A percentile compares a stretch with the other conserved stretches of the same genome.
Conservation (phyloP, 805 yeast species). For the Candida xiaguanensis region DNA sequence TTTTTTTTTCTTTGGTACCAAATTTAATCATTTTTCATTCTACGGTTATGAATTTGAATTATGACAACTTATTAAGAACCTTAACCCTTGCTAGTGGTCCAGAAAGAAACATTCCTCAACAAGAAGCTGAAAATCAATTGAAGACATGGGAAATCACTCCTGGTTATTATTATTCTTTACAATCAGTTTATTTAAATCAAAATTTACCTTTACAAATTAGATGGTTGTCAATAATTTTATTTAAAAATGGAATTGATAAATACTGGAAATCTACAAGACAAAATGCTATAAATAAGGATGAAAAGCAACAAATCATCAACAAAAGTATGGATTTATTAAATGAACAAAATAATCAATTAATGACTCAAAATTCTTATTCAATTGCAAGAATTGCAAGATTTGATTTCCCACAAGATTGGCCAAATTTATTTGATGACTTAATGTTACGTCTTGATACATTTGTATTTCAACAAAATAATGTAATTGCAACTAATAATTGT, state of each 20-base stretch:
- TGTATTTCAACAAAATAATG: slow-evolving; percentile 37
- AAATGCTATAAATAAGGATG: slow-evolving; percentile 54
- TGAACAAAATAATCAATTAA: slow-evolving; percentile 70
- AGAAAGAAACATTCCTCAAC: slow-evolving; percentile 50
- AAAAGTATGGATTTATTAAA: slow-evolving; percentile 56
- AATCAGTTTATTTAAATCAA: slow-evolving; percentile 55
- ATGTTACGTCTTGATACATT: slow-evolving; percentile 43
- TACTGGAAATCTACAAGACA: slow-evolving; percentile 75
- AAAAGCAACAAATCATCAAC: slow-evolving; percentile 59
- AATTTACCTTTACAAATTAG: slow-evolving; percentile 62
- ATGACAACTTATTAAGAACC: slow-evolving; percentile 24
- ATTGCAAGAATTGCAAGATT: slow-evolving; percentile 71
- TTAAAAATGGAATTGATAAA: slow-evolving; percentile 83
- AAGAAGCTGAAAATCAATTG: slow-evolving; percentile 65
- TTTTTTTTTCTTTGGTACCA: background rate
- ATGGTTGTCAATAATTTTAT: slow-evolving; percentile 83
- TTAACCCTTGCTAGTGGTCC: slow-evolving; percentile 31
- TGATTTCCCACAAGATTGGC: slow-evolving; percentile 91
- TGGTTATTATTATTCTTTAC: slow-evolving; percentile 57
- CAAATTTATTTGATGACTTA: slow-evolving; percentile 66
- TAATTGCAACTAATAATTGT: slow-evolving; percentile 57
- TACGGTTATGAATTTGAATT: slow-evolving; percentile 19
- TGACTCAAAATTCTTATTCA: slow-evolving; percentile 82
- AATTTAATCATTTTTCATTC: background rate
- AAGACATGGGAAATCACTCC: slow-evolving; percentile 64